Percentiles rank a stretch among this genome's conserved stretches.
Evolutionary conservation across 192 early-diverging fungal genomes (phyloP).

Genomic region (Glomus cerebriforme): DNA sequence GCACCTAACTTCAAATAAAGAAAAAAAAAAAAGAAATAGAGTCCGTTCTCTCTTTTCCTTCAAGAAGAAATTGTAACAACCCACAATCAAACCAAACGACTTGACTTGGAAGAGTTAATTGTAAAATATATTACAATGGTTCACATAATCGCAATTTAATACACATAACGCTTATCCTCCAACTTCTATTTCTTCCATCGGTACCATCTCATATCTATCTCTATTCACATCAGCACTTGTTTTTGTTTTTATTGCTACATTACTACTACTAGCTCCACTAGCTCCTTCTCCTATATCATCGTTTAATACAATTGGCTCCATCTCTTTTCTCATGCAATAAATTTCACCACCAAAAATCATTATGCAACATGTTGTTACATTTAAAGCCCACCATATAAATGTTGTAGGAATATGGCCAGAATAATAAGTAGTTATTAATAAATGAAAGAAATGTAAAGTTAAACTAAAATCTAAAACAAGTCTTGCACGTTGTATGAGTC

Average conservation of each 20-base stretch:
- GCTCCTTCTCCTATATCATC: slow-evolving; percentile 33
- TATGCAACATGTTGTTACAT: slow-evolving; percentile 50
- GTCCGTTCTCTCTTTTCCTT: neutral
- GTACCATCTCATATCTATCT: slow-evolving; percentile 44
- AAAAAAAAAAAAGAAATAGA: neutral
- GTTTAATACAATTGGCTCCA: slow-evolving; percentile 60
- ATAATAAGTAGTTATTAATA: slow-evolving; percentile 60
- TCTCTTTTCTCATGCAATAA: slow-evolving; percentile 77
- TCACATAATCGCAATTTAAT: neutral
- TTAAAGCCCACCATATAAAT: slow-evolving; percentile 70
- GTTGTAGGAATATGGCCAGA: slow-evolving; percentile 60
- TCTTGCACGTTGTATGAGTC: slow-evolving; percentile 73
- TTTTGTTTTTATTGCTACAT: neutral
- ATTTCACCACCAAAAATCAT: slow-evolving; percentile 80
- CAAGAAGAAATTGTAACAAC: neutral
- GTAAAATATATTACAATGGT: neutral
- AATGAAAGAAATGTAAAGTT: slow-evolving; percentile 72
- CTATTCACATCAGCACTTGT: slow-evolving; percentile 7
- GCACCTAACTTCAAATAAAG: too few species aligned
- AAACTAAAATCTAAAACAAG: slow-evolving; percentile 77
- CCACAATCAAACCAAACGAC: too few species aligned
- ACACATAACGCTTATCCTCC: neutral
- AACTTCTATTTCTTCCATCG: slow-evolving; percentile 35
- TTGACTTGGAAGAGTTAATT: neutral
- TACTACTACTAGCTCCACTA: slow-evolving; percentile 5